These are phyloP conservation scores for Aspergillus biplanus DNA, from an alignment of 495 filamentous ascomycete species.

Conservation along the genomic window DNA sequence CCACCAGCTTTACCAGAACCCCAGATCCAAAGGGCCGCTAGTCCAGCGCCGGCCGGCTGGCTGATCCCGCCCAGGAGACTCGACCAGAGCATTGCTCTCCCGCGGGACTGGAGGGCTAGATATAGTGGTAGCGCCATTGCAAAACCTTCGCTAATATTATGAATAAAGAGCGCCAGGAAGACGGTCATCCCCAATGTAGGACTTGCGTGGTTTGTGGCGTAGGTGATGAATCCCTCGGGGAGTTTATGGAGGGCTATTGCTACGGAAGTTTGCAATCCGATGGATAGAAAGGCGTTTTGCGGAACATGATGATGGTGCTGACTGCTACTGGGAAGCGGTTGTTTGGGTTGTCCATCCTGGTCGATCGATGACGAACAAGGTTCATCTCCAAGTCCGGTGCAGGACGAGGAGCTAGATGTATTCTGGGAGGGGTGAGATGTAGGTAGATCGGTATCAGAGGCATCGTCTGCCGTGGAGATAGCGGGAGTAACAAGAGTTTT, in stretches of 20 bases:
- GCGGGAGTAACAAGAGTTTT: conserved; percentile 34
- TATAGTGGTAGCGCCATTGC: conserved; percentile 90
- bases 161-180: conserved; percentile 93
- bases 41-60: conserved; percentile 82
- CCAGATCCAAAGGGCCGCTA: conserved; percentile 85
- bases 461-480: conserved; percentile 18
- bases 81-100: conserved; percentile 82
- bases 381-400: conserved; percentile 16
- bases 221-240: conserved; percentile 98
- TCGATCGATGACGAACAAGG: conserved; percentile 25
- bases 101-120: conserved; percentile 76
- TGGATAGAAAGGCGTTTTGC: conserved; percentile 88
- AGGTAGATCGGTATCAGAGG: conserved; percentile 16
- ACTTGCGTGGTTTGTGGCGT: conserved; percentile 95
- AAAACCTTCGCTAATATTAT: conserved; percentile 98
- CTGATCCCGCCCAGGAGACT: conserved; percentile 80
- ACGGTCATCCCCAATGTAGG: conserved; percentile 84
- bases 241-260: conserved; percentile 97
- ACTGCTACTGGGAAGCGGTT: conserved; percentile 36
- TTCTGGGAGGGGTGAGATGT: neutral
- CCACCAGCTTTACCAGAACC: conserved; percentile 55
- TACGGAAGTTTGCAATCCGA: conserved; percentile 89
- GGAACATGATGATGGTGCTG: conserved; percentile 96
- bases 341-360: conserved; percentile 29
- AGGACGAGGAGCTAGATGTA: conserved; percentile 22